phyloP scores from a whole-genome alignment of 1,139 yeast species.

The Candida glucosophila region DNA sequence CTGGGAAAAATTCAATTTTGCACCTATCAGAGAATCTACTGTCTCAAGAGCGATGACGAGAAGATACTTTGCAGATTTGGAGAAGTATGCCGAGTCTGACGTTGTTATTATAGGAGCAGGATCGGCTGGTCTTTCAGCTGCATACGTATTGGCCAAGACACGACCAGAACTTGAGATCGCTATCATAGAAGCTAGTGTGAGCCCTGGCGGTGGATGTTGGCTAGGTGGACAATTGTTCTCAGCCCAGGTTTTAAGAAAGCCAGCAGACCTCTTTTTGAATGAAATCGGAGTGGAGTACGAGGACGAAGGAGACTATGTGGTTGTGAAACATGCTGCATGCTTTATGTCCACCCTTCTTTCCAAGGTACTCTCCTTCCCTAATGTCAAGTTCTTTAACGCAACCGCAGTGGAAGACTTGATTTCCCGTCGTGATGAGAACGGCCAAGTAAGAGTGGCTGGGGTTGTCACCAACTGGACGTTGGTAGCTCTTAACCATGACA shows the following conservation, averaged over 20 bases:
- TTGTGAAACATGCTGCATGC: conserved; percentile 73
- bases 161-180: conserved; percentile 75
- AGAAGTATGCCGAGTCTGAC: conserved; percentile 68
- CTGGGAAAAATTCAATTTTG: conserved; percentile 62
- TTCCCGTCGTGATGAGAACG: conserved; percentile 52
- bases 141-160: conserved; percentile 61
- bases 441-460: conserved; percentile 62
- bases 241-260: conserved; percentile 75
- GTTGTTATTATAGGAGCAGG: conserved; percentile 76
- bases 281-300: conserved; percentile 62
- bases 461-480: conserved; percentile 81
- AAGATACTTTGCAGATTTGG: conserved; percentile 66
- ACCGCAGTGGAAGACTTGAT: conserved; percentile 77
- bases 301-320: conserved; percentile 76
- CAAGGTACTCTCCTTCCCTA: conserved; percentile 63
- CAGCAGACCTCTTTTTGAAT: conserved; percentile 60
- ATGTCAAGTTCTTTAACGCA: conserved; percentile 71
- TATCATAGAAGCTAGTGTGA: conserved; percentile 64
- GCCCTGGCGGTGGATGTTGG: conserved; percentile 81
- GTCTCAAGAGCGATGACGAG: conserved; percentile 81
- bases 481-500: conserved; percentile 68
- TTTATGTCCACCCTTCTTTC: conserved; percentile 68
- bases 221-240: conserved; percentile 74
- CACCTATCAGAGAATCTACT: conserved; percentile 70
- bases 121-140: conserved; percentile 70